Evolutionary conservation across 352 stramenopile genomes (phyloP).

Genomic region (Porosira glacialis): DNA sequence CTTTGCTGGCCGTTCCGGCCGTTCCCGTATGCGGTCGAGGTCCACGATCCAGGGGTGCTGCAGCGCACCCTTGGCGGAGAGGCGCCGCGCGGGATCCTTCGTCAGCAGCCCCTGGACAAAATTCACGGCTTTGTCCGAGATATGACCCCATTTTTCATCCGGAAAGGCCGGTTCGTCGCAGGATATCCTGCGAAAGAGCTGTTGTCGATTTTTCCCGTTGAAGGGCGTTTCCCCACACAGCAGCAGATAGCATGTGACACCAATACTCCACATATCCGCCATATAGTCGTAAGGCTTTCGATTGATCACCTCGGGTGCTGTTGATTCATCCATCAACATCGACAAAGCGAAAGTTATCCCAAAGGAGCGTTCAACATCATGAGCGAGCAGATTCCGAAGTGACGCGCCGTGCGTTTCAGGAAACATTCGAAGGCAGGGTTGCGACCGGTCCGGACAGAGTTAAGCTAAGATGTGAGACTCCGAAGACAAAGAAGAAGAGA

Average conservation of each 20-base stretch:
- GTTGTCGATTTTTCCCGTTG: conserved; percentile 85
- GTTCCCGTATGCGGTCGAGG: conserved; percentile 3
- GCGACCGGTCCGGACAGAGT: too few species aligned
- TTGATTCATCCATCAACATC: too few species aligned
- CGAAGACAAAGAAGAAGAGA: conserved; percentile 71
- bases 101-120: conserved; percentile 88
- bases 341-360: too few species aligned
- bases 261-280: conserved; percentile 90
- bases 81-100: conserved; percentile 87
- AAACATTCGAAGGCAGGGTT: too few species aligned
- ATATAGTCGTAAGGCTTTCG: conserved; percentile 90
- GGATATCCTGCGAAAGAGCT: conserved; percentile 74
- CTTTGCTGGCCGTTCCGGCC: conserved; percentile 2
- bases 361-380: too few species aligned
- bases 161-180: conserved; percentile 44
- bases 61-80: conserved; percentile 71
- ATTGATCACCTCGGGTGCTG: conserved; percentile 83
- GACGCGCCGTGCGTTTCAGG: too few species aligned
- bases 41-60: conserved; percentile 35
- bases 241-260: conserved; percentile 87
- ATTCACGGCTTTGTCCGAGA: conserved; percentile 87
- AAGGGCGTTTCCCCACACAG: conserved; percentile 85
- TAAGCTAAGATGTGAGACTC: too few species aligned
- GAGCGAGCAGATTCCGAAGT: too few species aligned
- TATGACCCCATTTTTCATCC: conserved; percentile 85